A percentile compares a stretch with the other conserved stretches of the same genome.
phyloP scores from a whole-genome alignment of 148 eudicot genomes.

The Diospyros kaki region DNA sequence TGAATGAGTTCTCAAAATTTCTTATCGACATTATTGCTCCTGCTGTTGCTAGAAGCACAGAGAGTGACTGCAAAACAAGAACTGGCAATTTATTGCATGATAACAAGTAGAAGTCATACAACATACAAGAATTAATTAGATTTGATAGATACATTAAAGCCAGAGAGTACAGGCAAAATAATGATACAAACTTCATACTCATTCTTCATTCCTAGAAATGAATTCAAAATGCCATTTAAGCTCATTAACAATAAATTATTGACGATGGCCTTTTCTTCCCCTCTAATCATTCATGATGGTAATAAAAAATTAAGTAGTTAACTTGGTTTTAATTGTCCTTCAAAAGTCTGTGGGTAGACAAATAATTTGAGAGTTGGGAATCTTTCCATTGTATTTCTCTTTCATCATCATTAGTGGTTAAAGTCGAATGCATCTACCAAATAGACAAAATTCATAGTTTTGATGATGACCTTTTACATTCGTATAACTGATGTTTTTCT shows the following conservation, averaged over 20 bases:
- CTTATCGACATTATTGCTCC: slow-evolving; percentile 67
- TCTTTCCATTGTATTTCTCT: neutral
- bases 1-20: slow-evolving; percentile 60
- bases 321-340: neutral
- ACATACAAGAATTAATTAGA: neutral
- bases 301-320: slow-evolving; percentile 14
- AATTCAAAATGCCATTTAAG: neutral
- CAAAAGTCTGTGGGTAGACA: neutral
- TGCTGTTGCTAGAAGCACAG: slow-evolving; percentile 51
- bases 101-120: neutral
- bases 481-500: too few relatives aligned
- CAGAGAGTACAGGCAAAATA: neutral
- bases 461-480: neutral
- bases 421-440: slow-evolving; percentile 3
- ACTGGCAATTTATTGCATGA: too few relatives aligned
- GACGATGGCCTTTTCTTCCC: slow-evolving; percentile 14
- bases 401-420: slow-evolving; percentile 16
- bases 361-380: neutral
- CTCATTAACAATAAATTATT: neutral
- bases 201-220: too few relatives aligned
- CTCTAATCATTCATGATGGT: slow-evolving; percentile 23
- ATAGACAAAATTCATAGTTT: neutral
- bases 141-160: neutral
- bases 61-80: slow-evolving; percentile 35
- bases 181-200: neutral